These are phyloP conservation scores for Babesia caballi DNA, from an alignment of 169 alveolate genomes.

Conservation along the genomic window DNA sequence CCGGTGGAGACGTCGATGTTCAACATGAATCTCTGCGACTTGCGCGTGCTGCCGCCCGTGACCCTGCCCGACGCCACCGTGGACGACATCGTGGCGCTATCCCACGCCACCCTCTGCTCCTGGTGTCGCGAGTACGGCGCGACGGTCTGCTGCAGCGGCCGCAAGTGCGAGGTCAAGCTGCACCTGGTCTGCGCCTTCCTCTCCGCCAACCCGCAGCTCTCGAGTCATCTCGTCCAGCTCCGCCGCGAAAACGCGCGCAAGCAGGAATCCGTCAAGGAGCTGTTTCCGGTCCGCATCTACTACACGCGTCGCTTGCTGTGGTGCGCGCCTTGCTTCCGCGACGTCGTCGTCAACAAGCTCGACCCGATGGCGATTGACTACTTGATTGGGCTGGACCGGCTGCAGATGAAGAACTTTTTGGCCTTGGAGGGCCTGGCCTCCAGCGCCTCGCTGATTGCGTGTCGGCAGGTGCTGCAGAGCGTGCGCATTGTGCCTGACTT, in stretches of 20 bases:
- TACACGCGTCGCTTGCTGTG: slow-evolving; percentile 66
- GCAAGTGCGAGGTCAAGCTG: slow-evolving; percentile 60
- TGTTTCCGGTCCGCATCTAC: slow-evolving; percentile 65
- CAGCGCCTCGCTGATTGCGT: slow-evolving; percentile 15
- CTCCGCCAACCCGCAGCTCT: slow-evolving; percentile 39
- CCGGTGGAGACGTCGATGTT: background rate
- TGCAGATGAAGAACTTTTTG: slow-evolving; percentile 19
- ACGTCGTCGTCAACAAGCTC: slow-evolving; percentile 8
- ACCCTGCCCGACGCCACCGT: slow-evolving; percentile 64
- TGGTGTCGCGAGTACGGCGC: slow-evolving; percentile 69
- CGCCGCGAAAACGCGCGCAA: background rate
- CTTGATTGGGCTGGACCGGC: background rate
- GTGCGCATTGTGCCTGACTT: slow-evolving; percentile 44
- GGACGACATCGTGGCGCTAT: slow-evolving; percentile 45
- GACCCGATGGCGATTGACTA: background rate
- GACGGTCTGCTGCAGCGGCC: slow-evolving; percentile 64
- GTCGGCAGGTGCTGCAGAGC: slow-evolving; percentile 28
- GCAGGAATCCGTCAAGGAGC: slow-evolving; percentile 24
- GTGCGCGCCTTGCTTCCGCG: slow-evolving; percentile 68
- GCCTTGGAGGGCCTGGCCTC: slow-evolving; percentile 39
- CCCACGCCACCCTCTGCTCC: slow-evolving; percentile 44
- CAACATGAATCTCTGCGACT: slow-evolving; percentile 17
- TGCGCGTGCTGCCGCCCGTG: slow-evolving; percentile 63
- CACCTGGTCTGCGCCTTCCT: slow-evolving; percentile 68
- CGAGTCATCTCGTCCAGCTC: background rate